A percentile compares a stretch with the other conserved stretches of the same genome.
Evolutionary conservation across 2,329 filamentous ascomycete genomes (phyloP).

Genomic region (Stromatinia cepivora): DNA sequence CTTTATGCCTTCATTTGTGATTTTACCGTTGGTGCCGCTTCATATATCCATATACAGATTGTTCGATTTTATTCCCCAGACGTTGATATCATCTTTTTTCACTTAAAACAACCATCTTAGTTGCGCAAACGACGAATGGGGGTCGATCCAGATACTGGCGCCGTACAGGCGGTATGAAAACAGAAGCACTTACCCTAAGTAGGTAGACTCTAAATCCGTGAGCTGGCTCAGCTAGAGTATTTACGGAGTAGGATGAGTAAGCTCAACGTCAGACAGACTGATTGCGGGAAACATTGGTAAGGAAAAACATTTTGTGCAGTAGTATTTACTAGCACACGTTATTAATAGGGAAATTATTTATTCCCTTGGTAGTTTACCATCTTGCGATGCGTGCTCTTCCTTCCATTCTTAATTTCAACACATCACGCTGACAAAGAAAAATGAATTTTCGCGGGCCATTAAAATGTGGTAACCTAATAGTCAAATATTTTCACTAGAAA

Average conservation of each 20-base stretch:
- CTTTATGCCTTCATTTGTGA: background rate
- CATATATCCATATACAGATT: too few relatives aligned
- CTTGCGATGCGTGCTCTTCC: too few relatives aligned
- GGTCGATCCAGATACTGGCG: background rate
- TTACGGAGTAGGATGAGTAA: background rate
- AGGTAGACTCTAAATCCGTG: background rate
- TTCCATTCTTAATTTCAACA: background rate
- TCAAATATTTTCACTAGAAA: background rate
- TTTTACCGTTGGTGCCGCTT: conserved; percentile 7
- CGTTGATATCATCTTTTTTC: background rate
- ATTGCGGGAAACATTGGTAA: background rate
- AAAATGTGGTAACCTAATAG: background rate
- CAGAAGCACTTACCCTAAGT: background rate
- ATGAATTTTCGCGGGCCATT: background rate
- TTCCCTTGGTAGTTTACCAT: too few relatives aligned
- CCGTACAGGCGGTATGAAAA: background rate
- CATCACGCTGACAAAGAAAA: background rate
- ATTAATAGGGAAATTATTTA: too few relatives aligned
- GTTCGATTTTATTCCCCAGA: background rate
- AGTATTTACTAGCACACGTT: too few relatives aligned
- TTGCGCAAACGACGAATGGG: background rate
- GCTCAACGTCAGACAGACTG: background rate
- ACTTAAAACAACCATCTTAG: background rate
- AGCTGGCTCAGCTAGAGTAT: background rate
- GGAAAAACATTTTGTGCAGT: background rate